Evolutionary conservation across 2,329 filamentous ascomycete species (phyloP).

Genomic region (Niveomyces coronatus): DNA sequence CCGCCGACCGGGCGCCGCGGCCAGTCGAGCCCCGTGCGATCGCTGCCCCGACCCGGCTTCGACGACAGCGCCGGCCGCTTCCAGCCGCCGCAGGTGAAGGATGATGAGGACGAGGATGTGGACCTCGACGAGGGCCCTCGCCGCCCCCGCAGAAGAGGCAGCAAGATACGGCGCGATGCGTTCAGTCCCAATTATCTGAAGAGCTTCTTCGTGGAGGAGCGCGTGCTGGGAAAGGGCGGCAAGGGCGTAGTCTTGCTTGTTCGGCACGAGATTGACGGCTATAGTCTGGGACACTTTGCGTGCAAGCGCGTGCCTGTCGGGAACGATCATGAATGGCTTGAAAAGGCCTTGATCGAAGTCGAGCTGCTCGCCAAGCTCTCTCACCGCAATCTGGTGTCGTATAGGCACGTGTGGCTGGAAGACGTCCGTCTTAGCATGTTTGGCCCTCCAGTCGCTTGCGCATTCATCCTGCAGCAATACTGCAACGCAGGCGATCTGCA

Average conservation of each 20-base stretch:
- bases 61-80: conserved; percentile 11
- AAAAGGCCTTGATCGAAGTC: conserved; percentile 88
- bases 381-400: conserved; percentile 91
- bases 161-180: conserved; percentile 73
- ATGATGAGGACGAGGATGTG: conserved; percentile 14
- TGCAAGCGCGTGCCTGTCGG: conserved; percentile 96
- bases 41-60: conserved; percentile 38
- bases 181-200: conserved; percentile 92
- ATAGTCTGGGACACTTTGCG: conserved; percentile 80
- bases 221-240: conserved; percentile 76
- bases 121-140: not conserved
- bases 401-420: conserved; percentile 95
- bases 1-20: conserved; percentile 33
- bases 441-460: conserved; percentile 83
- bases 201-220: conserved; percentile 84
- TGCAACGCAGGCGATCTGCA: conserved; percentile 91
- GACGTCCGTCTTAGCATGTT: conserved; percentile 77
- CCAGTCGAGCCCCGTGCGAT: conserved; percentile 43
- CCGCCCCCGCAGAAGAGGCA: conserved; percentile 23
- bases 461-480: conserved; percentile 95
- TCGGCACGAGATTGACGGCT: conserved; percentile 81
- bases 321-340: conserved; percentile 88
- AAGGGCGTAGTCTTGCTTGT: conserved; percentile 95
- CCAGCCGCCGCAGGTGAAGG: conserved; percentile 14
- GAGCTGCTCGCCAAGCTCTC: conserved; percentile 84